Evolutionary conservation across 306 rosid genomes (phyloP), one percentile per base, ranked within the genome.

Genomic region (Gynostemma pentaphyllum): DNA sequence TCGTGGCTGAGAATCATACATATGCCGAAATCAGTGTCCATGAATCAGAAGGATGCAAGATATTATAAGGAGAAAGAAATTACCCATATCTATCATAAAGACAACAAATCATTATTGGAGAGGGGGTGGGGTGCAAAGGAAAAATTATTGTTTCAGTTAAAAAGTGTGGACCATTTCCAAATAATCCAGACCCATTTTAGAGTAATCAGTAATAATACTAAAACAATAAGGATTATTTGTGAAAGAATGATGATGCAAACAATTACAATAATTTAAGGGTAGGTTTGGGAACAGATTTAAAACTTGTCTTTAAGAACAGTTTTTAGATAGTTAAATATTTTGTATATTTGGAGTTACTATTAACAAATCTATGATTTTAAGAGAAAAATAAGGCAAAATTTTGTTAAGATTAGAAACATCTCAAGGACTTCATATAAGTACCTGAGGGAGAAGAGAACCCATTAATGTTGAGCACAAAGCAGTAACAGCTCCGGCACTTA

Each of bases 401-500:
- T n/a, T n/a, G n/a, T n/a, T n/a, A n/a, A n/a, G n/a, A n/a, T 10
- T 15, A 55, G 49, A 62, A 19, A 36, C 28, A 30, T 15, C 10
- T n/a, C n/a, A 10, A 64, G 30, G 46, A 21, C 36, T 59, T 26
- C 52, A 59, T 42, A 26, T 28, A 68, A 54, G 64, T 77, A 91
- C 97, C 97, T 91, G 98, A 30, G 98, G 98, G 73, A 91, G 89
- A 68, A 88, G 49, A 29, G 96, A 83, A 53, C 98, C 98, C 87
- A 91, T 67, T 81, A 91, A 77, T 23, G 96, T 78, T 30, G 98
- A 79, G 77, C 84, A 85, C 54, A 87, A 95, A 39, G 96, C 91
- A 19, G 89, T 91, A 67, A 78, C 78, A 70, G 98, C 92, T 68
- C 97, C 99, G 66, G 64, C 76, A 74, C 88, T 88, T 72, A 88